Percentiles rank a stretch among this genome's conserved stretches.
Evolutionary conservation across 441 rosid genomes (phyloP).

Genomic region (Bocquillonia castaneifolia): DNA sequence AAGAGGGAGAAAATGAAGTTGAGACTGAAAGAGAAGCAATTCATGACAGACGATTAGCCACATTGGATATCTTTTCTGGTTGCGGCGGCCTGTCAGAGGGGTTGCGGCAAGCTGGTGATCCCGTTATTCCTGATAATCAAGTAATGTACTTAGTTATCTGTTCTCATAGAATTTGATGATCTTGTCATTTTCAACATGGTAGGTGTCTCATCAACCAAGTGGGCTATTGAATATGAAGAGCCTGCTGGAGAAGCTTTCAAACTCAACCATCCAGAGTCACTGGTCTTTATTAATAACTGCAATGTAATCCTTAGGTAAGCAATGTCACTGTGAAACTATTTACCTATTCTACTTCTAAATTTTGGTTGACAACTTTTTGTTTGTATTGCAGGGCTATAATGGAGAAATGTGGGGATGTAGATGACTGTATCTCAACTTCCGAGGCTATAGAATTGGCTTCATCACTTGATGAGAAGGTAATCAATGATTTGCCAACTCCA

Average conservation of each 20-base stretch:
- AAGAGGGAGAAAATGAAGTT: slow-evolving; percentile 47
- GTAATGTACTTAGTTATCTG: neutral
- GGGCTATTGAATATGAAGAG: slow-evolving; percentile 95
- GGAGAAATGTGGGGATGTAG: slow-evolving; percentile 66
- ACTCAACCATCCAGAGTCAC: slow-evolving; percentile 69
- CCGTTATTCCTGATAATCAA: neutral
- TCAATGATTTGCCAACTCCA: slow-evolving; percentile 58
- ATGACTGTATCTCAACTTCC: slow-evolving; percentile 74
- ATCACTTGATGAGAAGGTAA: slow-evolving; percentile 53
- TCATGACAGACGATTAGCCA: slow-evolving; percentile 42
- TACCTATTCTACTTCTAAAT: neutral
- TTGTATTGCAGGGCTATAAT: slow-evolving; percentile 64
- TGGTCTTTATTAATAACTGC: slow-evolving; percentile 70
- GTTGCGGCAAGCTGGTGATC: slow-evolving; percentile 55
- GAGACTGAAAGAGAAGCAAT: slow-evolving; percentile 38
- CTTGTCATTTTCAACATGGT: slow-evolving; percentile 18
- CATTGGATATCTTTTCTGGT: slow-evolving; percentile 87
- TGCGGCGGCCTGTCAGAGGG: slow-evolving; percentile 97
- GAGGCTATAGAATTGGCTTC: slow-evolving; percentile 67
- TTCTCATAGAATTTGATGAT: slow-evolving; percentile 11
- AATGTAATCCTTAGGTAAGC: slow-evolving; percentile 80
- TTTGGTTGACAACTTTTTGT: slow-evolving; percentile 3
- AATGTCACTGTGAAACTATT: neutral
- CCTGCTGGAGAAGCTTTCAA: slow-evolving; percentile 90
- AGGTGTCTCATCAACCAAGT: slow-evolving; percentile 74